Conservation (phyloP, 179 eudicot species). For the Dionaea muscipula region DNA sequence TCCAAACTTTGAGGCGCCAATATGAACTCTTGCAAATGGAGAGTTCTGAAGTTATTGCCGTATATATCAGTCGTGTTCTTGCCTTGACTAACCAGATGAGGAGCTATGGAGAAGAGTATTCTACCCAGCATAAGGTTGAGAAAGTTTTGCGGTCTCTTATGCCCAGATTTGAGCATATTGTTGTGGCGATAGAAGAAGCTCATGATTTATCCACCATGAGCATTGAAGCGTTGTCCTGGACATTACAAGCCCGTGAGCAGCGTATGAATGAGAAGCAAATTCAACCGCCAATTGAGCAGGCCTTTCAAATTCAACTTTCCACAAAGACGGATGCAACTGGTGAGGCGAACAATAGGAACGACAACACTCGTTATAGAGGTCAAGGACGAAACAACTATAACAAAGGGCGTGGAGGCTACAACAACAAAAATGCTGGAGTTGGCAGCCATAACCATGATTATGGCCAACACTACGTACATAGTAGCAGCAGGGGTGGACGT, state of each 20-base stretch:
- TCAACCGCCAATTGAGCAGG: neutral
- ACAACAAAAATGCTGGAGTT: neutral
- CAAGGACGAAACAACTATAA: neutral
- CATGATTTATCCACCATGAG: neutral
- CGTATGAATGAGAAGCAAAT: conserved; percentile 2
- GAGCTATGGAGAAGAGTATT: conserved; percentile 1
- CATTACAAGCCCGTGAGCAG: conserved; percentile 6
- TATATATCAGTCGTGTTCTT: conserved; percentile 1
- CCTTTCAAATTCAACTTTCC: neutral
- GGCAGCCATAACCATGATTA: neutral
- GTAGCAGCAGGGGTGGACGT: neutral
- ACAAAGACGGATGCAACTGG: neutral
- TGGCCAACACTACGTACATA: neutral
- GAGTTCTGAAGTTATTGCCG: neutral
- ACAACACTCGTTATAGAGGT: neutral
- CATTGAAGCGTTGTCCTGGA: neutral
- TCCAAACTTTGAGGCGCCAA: conserved; percentile 7
- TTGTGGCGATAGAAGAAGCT: conserved; percentile 14
- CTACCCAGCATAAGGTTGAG: neutral
- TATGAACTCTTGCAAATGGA: conserved; percentile 1
- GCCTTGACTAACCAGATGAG: conserved; percentile 6
- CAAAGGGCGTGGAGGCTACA: neutral
- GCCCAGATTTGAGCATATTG: conserved; percentile 6
- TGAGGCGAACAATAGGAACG: neutral
- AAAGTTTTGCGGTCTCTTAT: neutral